Base-by-base conservation (phyloP, 2,329 filamentous ascomycete genomes). In the Hirsutella minnesotensis region DNA sequence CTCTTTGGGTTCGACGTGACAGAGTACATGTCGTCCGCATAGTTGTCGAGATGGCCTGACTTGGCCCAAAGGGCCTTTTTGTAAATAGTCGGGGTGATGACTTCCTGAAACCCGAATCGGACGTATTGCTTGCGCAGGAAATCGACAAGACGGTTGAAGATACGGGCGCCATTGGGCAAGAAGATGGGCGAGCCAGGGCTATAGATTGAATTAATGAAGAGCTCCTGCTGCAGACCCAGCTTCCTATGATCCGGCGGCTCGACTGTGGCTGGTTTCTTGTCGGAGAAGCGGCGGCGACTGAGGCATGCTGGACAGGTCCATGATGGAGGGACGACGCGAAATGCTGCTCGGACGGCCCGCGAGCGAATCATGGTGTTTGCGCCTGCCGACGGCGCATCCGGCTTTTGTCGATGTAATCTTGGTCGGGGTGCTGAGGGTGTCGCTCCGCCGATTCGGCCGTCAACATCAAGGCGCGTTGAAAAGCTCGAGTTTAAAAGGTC, bases 11-110 rank as follows among this genome's bases (percentile, higher is more conserved):
- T 72, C 38, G 77, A 75, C 10, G 68, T 78, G 22, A 94, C 87
- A 43, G 83, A 81, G 62, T 89, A 94, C 88, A 94, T 94, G 56
- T 94, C 86, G 55, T 94, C 82, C 46, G 85, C 81, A 64, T 94
- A 94, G 59, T 94, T 94, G 43, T 90, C 81, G 70, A 89, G 79
- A 52, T 94, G 87, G 2, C 87, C 87, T 0, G 86, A 92, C 51
- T 80, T 81, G 54, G 85, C 79, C 88, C 87, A 94, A 24, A 94
- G 66, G 5, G 83, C 80, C 59, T 85, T 86, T 57, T 94, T 94
- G 69, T 92, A 94, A 56, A 94, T 92, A 39, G 81, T 92, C 2
- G 88, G 87, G 8, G 86, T 92, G 52, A 94, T 80, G 49, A 94
- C 87, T 60, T 94, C 87, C 51, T 88, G 75, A 58, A 90, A 94